A percentile compares a stretch with the other conserved stretches of the same genome.
Conservation (phyloP, 345 rosid species). For the Iberis pinnata region DNA sequence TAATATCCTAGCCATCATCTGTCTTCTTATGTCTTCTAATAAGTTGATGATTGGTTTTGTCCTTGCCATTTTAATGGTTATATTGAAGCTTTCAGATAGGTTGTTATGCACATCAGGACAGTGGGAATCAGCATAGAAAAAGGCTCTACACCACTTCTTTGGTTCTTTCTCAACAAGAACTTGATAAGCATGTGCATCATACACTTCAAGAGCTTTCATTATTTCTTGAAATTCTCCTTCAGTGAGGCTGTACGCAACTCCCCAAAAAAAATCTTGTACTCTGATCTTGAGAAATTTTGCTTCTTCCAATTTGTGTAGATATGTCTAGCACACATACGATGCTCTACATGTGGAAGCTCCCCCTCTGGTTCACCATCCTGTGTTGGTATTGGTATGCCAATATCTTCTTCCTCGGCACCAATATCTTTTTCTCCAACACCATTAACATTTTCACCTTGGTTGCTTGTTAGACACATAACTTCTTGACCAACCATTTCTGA, state of each 20-base stretch:
- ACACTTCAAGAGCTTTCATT: neutral
- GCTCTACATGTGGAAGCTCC: neutral
- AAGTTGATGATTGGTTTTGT: neutral
- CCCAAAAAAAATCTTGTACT: too few relatives aligned
- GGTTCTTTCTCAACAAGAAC: neutral
- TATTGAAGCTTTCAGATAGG: neutral
- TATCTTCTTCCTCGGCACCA: too few relatives aligned
- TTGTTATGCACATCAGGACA: neutral
- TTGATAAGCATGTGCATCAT: neutral
- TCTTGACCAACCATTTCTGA: too few relatives aligned
- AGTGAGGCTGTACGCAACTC: neutral
- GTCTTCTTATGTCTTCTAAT: neutral
- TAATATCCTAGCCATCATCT: neutral
- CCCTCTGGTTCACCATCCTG: too few relatives aligned
- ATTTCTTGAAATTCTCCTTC: neutral
- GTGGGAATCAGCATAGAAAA: neutral
- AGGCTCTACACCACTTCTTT: neutral
- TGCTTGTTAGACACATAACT: too few relatives aligned
- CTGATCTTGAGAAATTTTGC: too few relatives aligned
- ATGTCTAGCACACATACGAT: neutral
- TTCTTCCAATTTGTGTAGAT: neutral
- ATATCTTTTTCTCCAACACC: too few relatives aligned
- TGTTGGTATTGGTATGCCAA: too few relatives aligned
- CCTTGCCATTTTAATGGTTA: neutral
- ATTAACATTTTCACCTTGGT: too few relatives aligned